Conservation (phyloP, 208 protist genomes). For the Entamoeba dispar region DNA sequence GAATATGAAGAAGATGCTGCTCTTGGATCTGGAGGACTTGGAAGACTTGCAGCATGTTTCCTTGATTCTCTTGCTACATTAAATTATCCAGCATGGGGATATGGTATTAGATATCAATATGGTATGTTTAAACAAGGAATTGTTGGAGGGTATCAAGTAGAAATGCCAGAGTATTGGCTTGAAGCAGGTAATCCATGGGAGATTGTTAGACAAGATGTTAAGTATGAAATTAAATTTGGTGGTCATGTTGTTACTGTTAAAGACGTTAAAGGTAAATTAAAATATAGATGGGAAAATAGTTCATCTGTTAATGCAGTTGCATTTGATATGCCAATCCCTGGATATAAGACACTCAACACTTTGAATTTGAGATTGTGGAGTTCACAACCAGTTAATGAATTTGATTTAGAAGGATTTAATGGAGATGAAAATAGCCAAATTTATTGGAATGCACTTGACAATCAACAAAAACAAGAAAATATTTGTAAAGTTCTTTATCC, state of each 20-base stretch:
- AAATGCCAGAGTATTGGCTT: conserved; percentile 20
- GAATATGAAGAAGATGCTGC: conserved; percentile 18
- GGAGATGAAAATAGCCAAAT: conserved; percentile 29
- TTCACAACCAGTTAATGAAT: conserved; percentile 9
- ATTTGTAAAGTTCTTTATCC: conserved; percentile 63
- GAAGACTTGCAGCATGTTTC: conserved; percentile 43
- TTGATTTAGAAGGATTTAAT: conserved; percentile 22
- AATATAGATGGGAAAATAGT: conserved; percentile 7
- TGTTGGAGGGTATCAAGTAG: conserved; percentile 11
- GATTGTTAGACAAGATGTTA: conserved; percentile 1
- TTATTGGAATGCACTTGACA: conserved; percentile 39
- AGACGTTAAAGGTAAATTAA: background rate
- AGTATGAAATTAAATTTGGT: background rate
- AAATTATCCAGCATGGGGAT: conserved; percentile 35
- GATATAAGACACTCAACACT: conserved; percentile 5
- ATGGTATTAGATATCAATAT: conserved; percentile 29
- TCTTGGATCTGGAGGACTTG: conserved; percentile 34
- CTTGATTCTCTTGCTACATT: conserved; percentile 40
- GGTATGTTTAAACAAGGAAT: conserved; percentile 23
- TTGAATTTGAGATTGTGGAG: conserved; percentile 13
- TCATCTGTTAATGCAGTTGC: conserved; percentile 7
- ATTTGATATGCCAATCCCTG: conserved; percentile 11
- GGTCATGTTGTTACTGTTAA: background rate
- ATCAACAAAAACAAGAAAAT: conserved; percentile 37
- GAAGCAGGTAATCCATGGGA: background rate